These are phyloP conservation scores for Candida neerlandica DNA, from an alignment of 1,139 yeast genomes.

Conservation along the genomic window DNA sequence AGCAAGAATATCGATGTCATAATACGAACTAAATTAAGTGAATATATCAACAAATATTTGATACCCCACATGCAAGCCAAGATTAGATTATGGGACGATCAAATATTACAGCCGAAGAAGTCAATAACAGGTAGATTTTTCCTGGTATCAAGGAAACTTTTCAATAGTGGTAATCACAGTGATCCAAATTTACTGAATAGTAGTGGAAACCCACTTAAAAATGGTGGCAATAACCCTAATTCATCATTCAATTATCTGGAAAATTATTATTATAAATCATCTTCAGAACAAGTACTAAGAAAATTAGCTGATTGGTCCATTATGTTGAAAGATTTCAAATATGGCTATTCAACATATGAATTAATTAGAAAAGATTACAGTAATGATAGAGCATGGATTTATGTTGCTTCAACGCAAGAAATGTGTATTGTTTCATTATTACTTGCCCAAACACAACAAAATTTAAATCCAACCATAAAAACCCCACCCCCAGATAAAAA, in stretches of 20 bases:
- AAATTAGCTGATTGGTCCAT: conserved; percentile 92
- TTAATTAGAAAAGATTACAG: conserved; percentile 76
- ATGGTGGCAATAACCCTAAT: conserved; percentile 9
- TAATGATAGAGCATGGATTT: conserved; percentile 79
- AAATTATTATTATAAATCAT: conserved; percentile 57
- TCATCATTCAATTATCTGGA: conserved; percentile 42
- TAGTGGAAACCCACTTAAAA: not conserved
- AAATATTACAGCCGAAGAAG: conserved; percentile 64
- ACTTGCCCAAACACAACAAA: conserved; percentile 59
- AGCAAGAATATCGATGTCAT: conserved; percentile 42
- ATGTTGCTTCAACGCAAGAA: conserved; percentile 85
- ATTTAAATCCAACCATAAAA: conserved; percentile 12
- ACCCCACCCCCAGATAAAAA: conserved; percentile 37
- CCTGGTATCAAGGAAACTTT: conserved; percentile 64
- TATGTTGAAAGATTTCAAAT: conserved; percentile 83
- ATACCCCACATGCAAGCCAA: conserved; percentile 81
- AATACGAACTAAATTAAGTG: conserved; percentile 49
- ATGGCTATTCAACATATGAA: conserved; percentile 85
- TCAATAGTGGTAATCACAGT: conserved; percentile 25
- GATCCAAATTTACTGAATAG: conserved; percentile 14
- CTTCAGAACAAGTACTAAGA: conserved; percentile 76
- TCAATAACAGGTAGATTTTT: conserved; percentile 76
- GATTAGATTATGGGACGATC: conserved; percentile 78
- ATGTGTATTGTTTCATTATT: conserved; percentile 78
- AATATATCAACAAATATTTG: conserved; percentile 57